These are phyloP conservation scores for Cyberlindnera nakhonratchasimensis DNA, from an alignment of 805 yeast genomes.

Conservation along the genomic window DNA sequence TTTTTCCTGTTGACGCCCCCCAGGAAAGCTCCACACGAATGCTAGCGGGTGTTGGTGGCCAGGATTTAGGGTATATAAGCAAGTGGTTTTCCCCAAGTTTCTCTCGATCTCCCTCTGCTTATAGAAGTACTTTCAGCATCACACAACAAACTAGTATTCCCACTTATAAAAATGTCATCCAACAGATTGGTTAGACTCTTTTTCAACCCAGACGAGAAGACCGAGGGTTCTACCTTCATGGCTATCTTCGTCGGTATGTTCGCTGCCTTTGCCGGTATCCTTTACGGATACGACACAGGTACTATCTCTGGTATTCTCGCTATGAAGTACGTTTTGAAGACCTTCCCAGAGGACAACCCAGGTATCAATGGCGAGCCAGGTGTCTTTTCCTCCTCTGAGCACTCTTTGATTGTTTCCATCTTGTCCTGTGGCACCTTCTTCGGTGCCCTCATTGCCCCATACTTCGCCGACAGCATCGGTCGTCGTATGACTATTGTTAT, in stretches of 20 bases:
- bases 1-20: no score
- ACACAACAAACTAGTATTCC: neutral
- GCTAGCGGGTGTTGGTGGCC: no score
- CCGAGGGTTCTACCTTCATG: slow-evolving; percentile 44
- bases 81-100: neutral
- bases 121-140: neutral
- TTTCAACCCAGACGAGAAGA: slow-evolving; percentile 44
- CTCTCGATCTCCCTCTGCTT: neutral
- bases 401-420: slow-evolving; percentile 61
- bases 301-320: slow-evolving; percentile 63
- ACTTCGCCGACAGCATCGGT: slow-evolving; percentile 50
- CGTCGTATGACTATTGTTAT: slow-evolving; percentile 46
- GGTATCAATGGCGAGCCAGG: slow-evolving; percentile 19
- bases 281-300: slow-evolving; percentile 69
- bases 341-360: slow-evolving; percentile 37
- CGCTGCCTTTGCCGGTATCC: slow-evolving; percentile 64
- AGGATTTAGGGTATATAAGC: neutral
- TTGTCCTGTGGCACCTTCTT: slow-evolving; percentile 68
- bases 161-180: neutral
- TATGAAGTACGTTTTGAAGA: slow-evolving; percentile 48
- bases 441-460: slow-evolving; percentile 63
- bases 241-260: slow-evolving; percentile 55
- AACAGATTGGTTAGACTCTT: slow-evolving; percentile 26
- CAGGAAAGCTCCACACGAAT: no score
- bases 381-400: slow-evolving; percentile 41